phyloP scores from a whole-genome alignment of 2,329 filamentous ascomycete genomes.

The Lecanicillium sp. region DNA sequence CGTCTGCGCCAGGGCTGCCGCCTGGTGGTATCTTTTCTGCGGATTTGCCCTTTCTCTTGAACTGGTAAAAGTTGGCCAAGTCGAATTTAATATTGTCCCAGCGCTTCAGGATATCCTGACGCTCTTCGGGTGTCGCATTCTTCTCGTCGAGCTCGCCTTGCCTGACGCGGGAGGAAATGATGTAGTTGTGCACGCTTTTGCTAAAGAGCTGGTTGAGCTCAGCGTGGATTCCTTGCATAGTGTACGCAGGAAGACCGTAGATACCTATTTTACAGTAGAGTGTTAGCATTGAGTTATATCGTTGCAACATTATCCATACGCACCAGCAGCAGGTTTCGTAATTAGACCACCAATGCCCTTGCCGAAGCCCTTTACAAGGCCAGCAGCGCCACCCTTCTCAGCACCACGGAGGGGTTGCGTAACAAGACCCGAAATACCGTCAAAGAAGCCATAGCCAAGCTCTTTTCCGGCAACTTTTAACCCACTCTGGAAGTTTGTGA shows the following conservation, averaged over 20 bases:
- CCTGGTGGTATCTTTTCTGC: constrained; percentile 6
- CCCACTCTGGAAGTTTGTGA: constrained; percentile 69
- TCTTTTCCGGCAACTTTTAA: constrained; percentile 71
- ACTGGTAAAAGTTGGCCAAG: constrained; percentile 50
- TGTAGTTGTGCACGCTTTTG: constrained; percentile 67
- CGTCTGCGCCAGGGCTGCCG: constrained; percentile 3
- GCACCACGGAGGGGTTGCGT: constrained; percentile 64
- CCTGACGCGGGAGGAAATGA: constrained; percentile 65
- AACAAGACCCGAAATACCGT: constrained; percentile 72
- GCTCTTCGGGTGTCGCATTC: constrained; percentile 47
- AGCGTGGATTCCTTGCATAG: constrained; percentile 74
- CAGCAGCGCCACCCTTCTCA: constrained; percentile 39
- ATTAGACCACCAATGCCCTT: constrained; percentile 77
- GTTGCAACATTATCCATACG: no score
- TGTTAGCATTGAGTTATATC: no score
- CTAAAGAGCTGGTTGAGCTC: constrained; percentile 65
- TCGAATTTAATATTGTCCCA: constrained; percentile 57
- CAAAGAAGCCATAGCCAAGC: constrained; percentile 68
- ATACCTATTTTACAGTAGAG: constrained; percentile 31
- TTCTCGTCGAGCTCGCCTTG: constrained; percentile 64
- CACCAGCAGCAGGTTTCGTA: constrained; percentile 73
- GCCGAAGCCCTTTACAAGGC: constrained; percentile 70
- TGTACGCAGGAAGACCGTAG: constrained; percentile 69
- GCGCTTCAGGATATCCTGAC: constrained; percentile 51
- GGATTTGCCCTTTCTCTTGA: constrained; percentile 24